phyloP scores from a whole-genome alignment of 192 early-diverging fungal genomes.

The Neocallimastix lanati region DNA sequence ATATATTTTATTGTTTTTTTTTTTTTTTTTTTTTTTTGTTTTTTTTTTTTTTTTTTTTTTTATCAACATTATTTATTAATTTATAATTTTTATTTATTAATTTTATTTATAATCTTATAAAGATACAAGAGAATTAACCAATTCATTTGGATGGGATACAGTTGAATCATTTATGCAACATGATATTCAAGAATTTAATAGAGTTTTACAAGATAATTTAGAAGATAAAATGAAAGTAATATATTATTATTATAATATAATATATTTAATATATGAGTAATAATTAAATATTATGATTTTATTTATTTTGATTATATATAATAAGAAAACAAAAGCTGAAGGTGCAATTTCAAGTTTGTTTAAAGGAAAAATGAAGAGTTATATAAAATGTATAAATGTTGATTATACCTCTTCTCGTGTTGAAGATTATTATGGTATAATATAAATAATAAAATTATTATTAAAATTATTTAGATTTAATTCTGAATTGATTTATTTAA shows the following conservation, averaged over 20 bases:
- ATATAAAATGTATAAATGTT: conserved; percentile 86
- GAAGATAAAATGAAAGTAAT: conserved; percentile 93
- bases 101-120: no score
- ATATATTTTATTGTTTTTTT: no score
- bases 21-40: no score
- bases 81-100: no score
- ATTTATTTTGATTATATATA: no score
- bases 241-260: no score
- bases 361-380: conserved; percentile 93
- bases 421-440: conserved; percentile 78
- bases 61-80: no score
- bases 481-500: no score
- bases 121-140: conserved; percentile 81
- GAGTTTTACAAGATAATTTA: conserved; percentile 88
- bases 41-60: not conserved
- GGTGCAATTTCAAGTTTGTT: conserved; percentile 83
- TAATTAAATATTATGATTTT: no score
- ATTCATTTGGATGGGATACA: conserved; percentile 96
- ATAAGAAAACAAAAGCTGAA: conserved; percentile 65
- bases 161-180: conserved; percentile 91
- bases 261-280: no score
- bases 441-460: no score
- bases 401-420: conserved; percentile 84
- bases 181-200: conserved; percentile 94
- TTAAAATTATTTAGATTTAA: no score